Evolutionary conservation across 1,284 basidiomycete genomes (phyloP).

Genomic region (Gymnopus androsaceus): DNA sequence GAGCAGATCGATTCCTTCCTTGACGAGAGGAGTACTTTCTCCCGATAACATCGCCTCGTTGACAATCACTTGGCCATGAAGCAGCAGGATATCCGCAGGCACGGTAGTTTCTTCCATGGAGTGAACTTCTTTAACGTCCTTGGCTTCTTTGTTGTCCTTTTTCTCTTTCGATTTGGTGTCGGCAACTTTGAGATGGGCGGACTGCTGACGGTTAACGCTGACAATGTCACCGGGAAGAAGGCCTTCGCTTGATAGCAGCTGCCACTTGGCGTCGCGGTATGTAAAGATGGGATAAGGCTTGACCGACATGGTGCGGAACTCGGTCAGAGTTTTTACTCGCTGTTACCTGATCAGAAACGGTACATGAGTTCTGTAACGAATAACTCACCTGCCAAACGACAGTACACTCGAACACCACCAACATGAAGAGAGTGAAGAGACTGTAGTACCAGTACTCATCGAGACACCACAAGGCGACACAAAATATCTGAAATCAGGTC

Average conservation of each 20-base stretch:
- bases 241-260: slow-evolving; percentile 76
- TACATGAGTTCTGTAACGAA: not conserved
- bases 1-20: slow-evolving; percentile 61
- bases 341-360: slow-evolving; percentile 32
- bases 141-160: not conserved
- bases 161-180: slow-evolving; percentile 37
- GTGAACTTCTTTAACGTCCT: slow-evolving; percentile 40
- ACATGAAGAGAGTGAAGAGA: slow-evolving; percentile 95
- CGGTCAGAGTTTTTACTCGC: slow-evolving; percentile 86
- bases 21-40: slow-evolving; percentile 92
- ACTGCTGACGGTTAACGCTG: slow-evolving; percentile 48
- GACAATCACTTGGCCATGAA: slow-evolving; percentile 90
- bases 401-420: slow-evolving; percentile 95
- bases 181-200: slow-evolving; percentile 5
- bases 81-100: slow-evolving; percentile 87
- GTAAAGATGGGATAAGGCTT: slow-evolving; percentile 84
- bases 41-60: slow-evolving; percentile 98
- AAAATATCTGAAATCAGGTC: slow-evolving; percentile 96
- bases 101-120: slow-evolving; percentile 79
- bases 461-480: slow-evolving; percentile 92
- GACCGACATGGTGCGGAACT: slow-evolving; percentile 95
- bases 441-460: slow-evolving; percentile 99
- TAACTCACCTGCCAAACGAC: slow-evolving; percentile 88
- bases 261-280: slow-evolving; percentile 82
- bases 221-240: slow-evolving; percentile 90